These are phyloP conservation scores for Aspergillus flavus DNA, from an alignment of 2,329 filamentous ascomycete species.

Conservation along the genomic window DNA sequence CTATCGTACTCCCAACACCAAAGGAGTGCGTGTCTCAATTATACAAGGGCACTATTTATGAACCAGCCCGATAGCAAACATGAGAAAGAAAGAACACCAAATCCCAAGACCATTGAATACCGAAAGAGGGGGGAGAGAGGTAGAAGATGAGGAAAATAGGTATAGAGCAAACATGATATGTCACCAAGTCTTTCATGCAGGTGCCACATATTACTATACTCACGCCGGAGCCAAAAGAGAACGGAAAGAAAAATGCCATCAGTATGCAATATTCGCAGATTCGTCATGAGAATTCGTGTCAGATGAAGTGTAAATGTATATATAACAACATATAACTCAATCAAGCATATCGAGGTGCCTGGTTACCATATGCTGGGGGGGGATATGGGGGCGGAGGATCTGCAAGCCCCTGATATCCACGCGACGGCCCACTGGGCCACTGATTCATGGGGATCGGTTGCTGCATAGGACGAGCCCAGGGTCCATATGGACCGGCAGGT, in stretches of 20 bases:
- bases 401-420: conserved; percentile 28
- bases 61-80: not conserved
- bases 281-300: conserved; percentile 10
- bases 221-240: conserved; percentile 5
- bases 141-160: not conserved
- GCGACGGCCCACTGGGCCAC: conserved; percentile 26
- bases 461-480: conserved; percentile 16
- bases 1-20: not conserved
- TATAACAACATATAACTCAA: conserved; percentile 5
- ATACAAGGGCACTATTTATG: not conserved
- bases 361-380: conserved; percentile 7
- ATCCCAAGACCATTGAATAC: not conserved
- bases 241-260: not conserved
- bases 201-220: not conserved
- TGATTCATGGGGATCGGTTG: conserved; percentile 22
- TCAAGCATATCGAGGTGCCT: conserved; percentile 29
- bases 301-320: conserved; percentile 9
- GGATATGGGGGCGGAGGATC: conserved; percentile 25
- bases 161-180: not conserved
- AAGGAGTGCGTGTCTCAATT: not conserved
- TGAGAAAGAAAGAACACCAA: not conserved
- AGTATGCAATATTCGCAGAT: not conserved
- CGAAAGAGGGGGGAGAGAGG: not conserved
- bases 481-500: conserved; percentile 12
- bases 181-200: not conserved